Percentiles rank a stretch among this genome's conserved stretches.
Evolutionary conservation across 139 green algal genomes (phyloP).

Genomic region (Pseudopediastrum boryanum): DNA sequence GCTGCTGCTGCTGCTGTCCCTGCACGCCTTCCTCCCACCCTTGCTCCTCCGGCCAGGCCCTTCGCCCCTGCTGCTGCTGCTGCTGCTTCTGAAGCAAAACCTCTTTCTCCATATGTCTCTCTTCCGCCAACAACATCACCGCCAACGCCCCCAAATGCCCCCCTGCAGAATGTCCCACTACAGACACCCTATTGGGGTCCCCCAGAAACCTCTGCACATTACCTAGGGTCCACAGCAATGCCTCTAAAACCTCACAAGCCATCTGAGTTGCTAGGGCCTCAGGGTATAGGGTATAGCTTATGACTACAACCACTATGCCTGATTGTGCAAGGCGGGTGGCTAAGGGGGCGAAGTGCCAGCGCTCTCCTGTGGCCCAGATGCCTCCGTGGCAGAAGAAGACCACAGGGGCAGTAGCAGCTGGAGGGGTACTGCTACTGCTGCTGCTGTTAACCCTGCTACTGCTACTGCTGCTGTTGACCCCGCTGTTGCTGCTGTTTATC

Average conservation of each 20-base stretch:
- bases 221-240: slow-evolving; percentile 68
- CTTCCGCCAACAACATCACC: slow-evolving; percentile 64
- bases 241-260: slow-evolving; percentile 68
- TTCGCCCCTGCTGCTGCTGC: slow-evolving; percentile 13
- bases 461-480: too few relatives aligned
- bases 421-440: not conserved
- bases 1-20: not conserved
- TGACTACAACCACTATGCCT: slow-evolving; percentile 58
- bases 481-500: too few relatives aligned
- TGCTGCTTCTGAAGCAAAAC: slow-evolving; percentile 21
- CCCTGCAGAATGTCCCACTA: slow-evolving; percentile 79
- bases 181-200: slow-evolving; percentile 45
- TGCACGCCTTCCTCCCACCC: not conserved
- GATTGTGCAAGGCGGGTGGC: slow-evolving; percentile 63
- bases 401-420: slow-evolving; percentile 51
- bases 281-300: slow-evolving; percentile 75
- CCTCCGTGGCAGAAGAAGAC: slow-evolving; percentile 85
- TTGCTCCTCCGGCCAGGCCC: not conserved
- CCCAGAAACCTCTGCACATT: slow-evolving; percentile 43
- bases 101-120: not conserved
- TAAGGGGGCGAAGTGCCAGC: slow-evolving; percentile 79
- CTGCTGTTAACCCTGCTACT: too few relatives aligned
- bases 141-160: slow-evolving; percentile 75
- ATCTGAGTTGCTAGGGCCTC: slow-evolving; percentile 59
- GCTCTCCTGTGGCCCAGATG: slow-evolving; percentile 72